A percentile compares a stretch with the other conserved stretches of the same genome.
These are phyloP conservation scores for Karstenula rhodostoma DNA, from an alignment of 2,329 filamentous ascomycete species.

Conservation along the genomic window DNA sequence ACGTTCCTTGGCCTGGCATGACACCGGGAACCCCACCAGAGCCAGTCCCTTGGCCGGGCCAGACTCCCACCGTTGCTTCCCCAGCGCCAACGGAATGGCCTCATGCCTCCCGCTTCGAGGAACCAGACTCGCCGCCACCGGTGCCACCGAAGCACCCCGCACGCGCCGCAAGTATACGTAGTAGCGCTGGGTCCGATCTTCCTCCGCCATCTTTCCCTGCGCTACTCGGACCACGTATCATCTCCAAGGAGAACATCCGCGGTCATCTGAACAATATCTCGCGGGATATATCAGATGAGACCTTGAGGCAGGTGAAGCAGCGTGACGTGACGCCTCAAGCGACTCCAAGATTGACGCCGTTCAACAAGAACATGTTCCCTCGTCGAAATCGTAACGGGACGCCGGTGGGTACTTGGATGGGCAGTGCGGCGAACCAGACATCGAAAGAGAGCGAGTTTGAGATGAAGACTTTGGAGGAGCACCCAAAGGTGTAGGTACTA, in stretches of 20 bases:
- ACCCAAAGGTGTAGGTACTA: conserved; percentile 2
- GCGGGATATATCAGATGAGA: conserved; percentile 29
- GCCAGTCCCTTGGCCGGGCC: not conserved
- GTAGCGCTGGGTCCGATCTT: not conserved
- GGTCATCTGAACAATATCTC: conserved; percentile 31
- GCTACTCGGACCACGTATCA: conserved; percentile 29
- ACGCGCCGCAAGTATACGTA: conserved; percentile 16
- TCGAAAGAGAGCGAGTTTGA: conserved; percentile 13
- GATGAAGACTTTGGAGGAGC: conserved; percentile 17
- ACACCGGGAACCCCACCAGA: not conserved
- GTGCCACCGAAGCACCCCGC: conserved; percentile 33
- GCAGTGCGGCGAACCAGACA: not conserved
- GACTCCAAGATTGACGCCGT: conserved; percentile 27
- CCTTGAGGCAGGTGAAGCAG: conserved; percentile 17
- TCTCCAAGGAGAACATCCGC: conserved; percentile 47
- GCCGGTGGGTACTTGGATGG: conserved; percentile 21
- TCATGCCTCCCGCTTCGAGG: not conserved
- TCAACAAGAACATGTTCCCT: conserved; percentile 42
- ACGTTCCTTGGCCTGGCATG: conserved; percentile 11
- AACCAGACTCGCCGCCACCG: conserved; percentile 18
- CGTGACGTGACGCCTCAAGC: conserved; percentile 10
- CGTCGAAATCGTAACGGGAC: conserved; percentile 27
- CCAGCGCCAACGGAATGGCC: conserved; percentile 8
- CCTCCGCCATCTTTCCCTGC: not conserved
- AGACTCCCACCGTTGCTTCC: not conserved